Conservation (phyloP, 257 asterid genomes). For the Solanum neorickii region DNA sequence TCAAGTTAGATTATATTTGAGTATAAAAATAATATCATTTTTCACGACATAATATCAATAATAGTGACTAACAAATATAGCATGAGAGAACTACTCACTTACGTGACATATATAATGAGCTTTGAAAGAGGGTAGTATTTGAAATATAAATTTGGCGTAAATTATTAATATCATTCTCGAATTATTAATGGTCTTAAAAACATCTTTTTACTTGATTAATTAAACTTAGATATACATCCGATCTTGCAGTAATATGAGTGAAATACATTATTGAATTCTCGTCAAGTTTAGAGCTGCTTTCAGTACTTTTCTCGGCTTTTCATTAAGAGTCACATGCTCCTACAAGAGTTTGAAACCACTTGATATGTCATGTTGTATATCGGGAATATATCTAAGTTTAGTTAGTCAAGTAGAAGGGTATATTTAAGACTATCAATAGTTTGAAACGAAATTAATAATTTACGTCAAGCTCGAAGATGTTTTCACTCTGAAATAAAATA, state of each 20-base stretch:
- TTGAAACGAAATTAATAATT: not conserved
- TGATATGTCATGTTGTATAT: not conserved
- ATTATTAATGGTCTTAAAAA: rapidly evolving
- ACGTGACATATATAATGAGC: not conserved
- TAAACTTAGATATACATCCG: not conserved
- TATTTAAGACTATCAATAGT: too few species aligned
- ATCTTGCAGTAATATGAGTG: not conserved
- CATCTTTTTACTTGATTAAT: rapidly evolving
- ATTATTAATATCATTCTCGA: not conserved
- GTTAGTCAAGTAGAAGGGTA: rapidly evolving
- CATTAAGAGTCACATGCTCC: not conserved
- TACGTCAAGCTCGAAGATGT: rapidly evolving
- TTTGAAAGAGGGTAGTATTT: not conserved
- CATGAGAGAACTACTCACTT: not conserved
- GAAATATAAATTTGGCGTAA: too few species aligned
- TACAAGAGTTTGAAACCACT: not conserved
- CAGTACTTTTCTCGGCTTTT: not conserved
- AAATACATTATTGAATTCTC: too few species aligned
- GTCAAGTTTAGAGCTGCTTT: not conserved
- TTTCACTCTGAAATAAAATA: not conserved
- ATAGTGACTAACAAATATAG: not conserved
- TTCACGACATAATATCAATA: not conserved
- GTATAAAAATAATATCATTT: not conserved
- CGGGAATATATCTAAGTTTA: not conserved
- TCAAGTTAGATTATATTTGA: not conserved